phyloP scores from a whole-genome alignment of 108 stramenopile genomes.

The Cyclotella atomus region DNA sequence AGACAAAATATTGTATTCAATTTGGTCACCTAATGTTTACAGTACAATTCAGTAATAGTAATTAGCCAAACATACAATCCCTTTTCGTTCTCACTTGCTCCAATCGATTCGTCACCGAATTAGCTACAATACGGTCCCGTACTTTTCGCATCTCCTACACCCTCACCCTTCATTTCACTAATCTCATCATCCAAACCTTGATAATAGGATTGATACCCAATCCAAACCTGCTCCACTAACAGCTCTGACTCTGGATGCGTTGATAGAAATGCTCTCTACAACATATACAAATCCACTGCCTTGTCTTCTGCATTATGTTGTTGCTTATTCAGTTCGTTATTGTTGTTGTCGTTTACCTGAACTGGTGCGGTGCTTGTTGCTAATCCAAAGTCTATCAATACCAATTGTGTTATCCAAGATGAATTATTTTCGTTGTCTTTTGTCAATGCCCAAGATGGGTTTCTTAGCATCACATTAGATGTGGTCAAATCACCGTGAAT shows the following conservation, averaged over 20 bases:
- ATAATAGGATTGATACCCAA: slow-evolving; percentile 61
- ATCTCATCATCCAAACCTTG: slow-evolving; percentile 38
- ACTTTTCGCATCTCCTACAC: too few species aligned
- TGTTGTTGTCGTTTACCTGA: slow-evolving; percentile 20
- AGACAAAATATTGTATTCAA: too few species aligned
- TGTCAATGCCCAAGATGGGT: slow-evolving; percentile 23
- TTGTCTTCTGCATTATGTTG: slow-evolving; percentile 86
- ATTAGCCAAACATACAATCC: slow-evolving; percentile 93
- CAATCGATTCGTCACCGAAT: slow-evolving; percentile 64
- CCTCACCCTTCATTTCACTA: too few species aligned
- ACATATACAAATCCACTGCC: slow-evolving; percentile 97
- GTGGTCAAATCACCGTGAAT: slow-evolving; percentile 98
- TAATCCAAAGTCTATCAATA: slow-evolving; percentile 95
- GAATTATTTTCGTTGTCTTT: slow-evolving; percentile 12
- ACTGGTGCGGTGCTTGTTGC: slow-evolving; percentile 44
- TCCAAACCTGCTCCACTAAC: slow-evolving; percentile 72
- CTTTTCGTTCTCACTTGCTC: slow-evolving; percentile 86
- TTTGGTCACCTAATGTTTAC: too few species aligned
- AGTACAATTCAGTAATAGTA: too few species aligned
- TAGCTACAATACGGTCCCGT: slow-evolving; percentile 24
- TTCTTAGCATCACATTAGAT: slow-evolving; percentile 88
- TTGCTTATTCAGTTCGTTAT: slow-evolving; percentile 60
- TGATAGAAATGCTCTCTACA: slow-evolving; percentile 93
- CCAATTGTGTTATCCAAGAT: slow-evolving; percentile 43
- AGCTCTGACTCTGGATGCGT: slow-evolving; percentile 86